Percentiles rank a stretch among this genome's conserved stretches.
phyloP scores from a whole-genome alignment of 2,329 filamentous ascomycete genomes.

The Ophiostoma sp. region DNA sequence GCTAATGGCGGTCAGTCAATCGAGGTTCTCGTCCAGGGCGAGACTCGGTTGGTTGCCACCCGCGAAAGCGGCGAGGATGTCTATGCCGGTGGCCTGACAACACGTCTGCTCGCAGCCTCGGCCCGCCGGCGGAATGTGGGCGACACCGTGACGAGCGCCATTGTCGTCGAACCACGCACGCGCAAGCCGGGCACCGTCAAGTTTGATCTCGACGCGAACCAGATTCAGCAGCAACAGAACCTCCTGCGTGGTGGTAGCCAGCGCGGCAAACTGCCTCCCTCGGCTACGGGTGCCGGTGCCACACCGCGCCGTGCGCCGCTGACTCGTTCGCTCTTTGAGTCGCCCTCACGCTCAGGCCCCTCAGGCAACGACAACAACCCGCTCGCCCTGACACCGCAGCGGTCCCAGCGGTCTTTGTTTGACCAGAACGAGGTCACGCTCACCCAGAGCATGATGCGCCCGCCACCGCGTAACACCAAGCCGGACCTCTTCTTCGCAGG shows the following conservation, averaged over 20 bases:
- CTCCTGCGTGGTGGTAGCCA: slow-evolving; percentile 31
- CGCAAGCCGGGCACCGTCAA: slow-evolving; percentile 44
- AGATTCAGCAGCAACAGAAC: slow-evolving; percentile 33
- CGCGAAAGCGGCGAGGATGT: slow-evolving; percentile 48
- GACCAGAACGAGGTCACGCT: slow-evolving; percentile 35
- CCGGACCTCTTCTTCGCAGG: slow-evolving; percentile 51
- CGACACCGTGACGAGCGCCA: slow-evolving; percentile 44
- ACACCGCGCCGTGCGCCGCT: slow-evolving; percentile 24
- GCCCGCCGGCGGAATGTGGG: slow-evolving; percentile 37
- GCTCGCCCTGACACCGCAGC: not conserved
- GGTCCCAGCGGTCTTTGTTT: slow-evolving; percentile 29
- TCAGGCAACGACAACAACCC: not conserved
- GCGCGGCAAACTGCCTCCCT: slow-evolving; percentile 32
- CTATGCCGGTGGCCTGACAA: slow-evolving; percentile 40
- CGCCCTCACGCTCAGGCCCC: not conserved
- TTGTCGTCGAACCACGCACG: slow-evolving; percentile 55
- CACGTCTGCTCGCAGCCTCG: slow-evolving; percentile 33
- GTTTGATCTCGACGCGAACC: slow-evolving; percentile 52
- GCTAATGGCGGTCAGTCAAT: slow-evolving; percentile 47
- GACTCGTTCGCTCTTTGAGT: slow-evolving; percentile 26
- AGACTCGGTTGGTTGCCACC: slow-evolving; percentile 56
- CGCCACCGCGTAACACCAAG: slow-evolving; percentile 27
- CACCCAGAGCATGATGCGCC: slow-evolving; percentile 33
- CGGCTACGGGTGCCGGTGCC: not conserved
- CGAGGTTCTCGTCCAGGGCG: slow-evolving; percentile 57